Percentiles rank a stretch among this genome's conserved stretches.
Evolutionary conservation across 257 asterid species (phyloP).

Genomic region (Linaria vulgaris): DNA sequence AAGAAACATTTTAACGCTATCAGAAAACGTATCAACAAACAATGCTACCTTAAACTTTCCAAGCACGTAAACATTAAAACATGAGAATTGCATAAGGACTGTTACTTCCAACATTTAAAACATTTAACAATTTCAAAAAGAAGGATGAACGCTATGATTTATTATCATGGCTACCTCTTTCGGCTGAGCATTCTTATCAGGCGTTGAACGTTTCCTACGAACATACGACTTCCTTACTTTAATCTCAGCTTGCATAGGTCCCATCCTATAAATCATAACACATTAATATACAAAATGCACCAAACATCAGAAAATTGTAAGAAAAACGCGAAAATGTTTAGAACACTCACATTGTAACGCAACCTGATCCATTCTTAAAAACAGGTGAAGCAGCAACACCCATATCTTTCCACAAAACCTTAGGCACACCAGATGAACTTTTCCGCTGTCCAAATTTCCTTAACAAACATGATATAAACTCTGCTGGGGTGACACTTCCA

Average conservation of each 20-base stretch:
- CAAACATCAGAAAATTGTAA: background rate
- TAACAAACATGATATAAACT: conserved; percentile 44
- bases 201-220: conserved; percentile 21
- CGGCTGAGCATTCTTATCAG: conserved; percentile 28
- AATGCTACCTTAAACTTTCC: no score
- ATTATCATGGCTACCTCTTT: conserved; percentile 30
- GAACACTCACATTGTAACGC: conserved; percentile 43
- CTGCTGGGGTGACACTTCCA: conserved; percentile 38
- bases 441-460: conserved; percentile 25
- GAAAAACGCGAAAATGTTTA: background rate
- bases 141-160: background rate
- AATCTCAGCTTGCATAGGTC: conserved; percentile 41
- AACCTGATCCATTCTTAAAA: conserved; percentile 40
- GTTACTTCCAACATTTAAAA: background rate
- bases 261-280: conserved; percentile 34
- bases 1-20: no score
- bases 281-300: background rate
- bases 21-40: no score
- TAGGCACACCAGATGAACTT: background rate
- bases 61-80: no score
- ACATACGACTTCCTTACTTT: conserved; percentile 28
- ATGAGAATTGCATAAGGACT: no score
- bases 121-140: background rate
- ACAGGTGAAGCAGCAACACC: conserved; percentile 32
- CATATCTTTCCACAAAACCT: conserved; percentile 34